Base-by-base conservation (phyloP, 1,139 yeast species). In the Maudiozyma humilis region DNA sequence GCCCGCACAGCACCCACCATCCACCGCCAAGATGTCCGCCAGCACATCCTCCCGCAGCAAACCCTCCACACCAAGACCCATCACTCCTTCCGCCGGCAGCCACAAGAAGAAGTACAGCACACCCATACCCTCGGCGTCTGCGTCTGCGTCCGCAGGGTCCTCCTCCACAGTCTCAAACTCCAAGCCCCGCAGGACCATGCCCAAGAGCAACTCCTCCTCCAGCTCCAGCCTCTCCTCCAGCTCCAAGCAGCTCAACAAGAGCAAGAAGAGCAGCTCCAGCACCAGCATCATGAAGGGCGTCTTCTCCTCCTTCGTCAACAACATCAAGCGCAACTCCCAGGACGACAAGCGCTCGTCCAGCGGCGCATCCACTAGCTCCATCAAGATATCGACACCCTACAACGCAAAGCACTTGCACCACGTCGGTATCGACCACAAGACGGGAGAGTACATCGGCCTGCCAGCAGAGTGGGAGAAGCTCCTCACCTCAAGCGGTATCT, bases 401-500 rank as follows among this genome's bases (percentile, higher is more conserved):
- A 88, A 87, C 58, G 85, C 94, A 23, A 82, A 86, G 57, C 96
- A 88, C 59, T 82, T 88, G 33, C 88, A 94, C 2, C 97, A 91
- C 64, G 97, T 91, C 12, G 96, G 95, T 17, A 82, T 84, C 46
- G 93, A 89, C 62, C 67, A 73, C 23, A 82, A 79, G 54, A 82
- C 91, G 29, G 96, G 96, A 4, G 81, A 86, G 47, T 89, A 83
- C 58, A 84, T 91, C 1, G 97, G 96, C 1, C 71, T 91, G 44
- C 98, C 98, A 1, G 78, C 77, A 37, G 96, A 87, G 61, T 91
- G 98, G 98, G 91, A 86, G 55, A 73, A 77, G 48, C 69, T 88
- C 40, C 70, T 91, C 49, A 75, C 82, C 16, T 91, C 91, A 14
- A 82, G 87, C 60, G 97, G 97, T 38, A 86, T 91, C 43, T 76